A percentile compares a stretch with the other conserved stretches of the same genome.
These are phyloP conservation scores for Annulohypoxylon moriforme DNA, from an alignment of 495 filamentous ascomycete species.

Conservation along the genomic window DNA sequence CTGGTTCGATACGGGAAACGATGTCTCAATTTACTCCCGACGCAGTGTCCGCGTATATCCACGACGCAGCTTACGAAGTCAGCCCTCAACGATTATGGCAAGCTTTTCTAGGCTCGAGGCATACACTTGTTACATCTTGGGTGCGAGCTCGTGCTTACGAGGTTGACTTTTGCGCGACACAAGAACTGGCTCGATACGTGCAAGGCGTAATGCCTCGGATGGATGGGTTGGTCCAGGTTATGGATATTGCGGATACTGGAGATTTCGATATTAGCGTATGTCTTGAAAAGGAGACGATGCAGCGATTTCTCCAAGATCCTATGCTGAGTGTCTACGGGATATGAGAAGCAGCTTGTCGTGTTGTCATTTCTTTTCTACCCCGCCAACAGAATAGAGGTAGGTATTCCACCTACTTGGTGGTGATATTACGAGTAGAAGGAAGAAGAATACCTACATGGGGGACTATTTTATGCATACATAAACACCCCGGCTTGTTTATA, in stretches of 20 bases:
- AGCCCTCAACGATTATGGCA: conserved; percentile 55
- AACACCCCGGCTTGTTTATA: too few relatives aligned
- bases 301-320: conserved; percentile 47
- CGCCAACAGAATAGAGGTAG: too few relatives aligned
- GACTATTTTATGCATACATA: too few relatives aligned
- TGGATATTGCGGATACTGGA: conserved; percentile 45
- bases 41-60: conserved; percentile 46
- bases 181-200: conserved; percentile 45
- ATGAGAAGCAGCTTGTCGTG: too few relatives aligned
- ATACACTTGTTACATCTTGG: conserved; percentile 56
- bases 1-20: conserved; percentile 45
- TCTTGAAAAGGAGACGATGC: conserved; percentile 46
- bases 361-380: too few relatives aligned
- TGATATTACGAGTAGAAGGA: too few relatives aligned
- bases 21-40: conserved; percentile 51
- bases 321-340: conserved; percentile 39
- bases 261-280: conserved; percentile 53
- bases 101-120: conserved; percentile 51
- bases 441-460: too few relatives aligned
- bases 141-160: conserved; percentile 50
- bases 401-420: too few relatives aligned
- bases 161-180: conserved; percentile 50
- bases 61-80: conserved; percentile 51
- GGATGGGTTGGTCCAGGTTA: conserved; percentile 55
- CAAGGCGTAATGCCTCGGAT: conserved; percentile 52